Conservation (phyloP, 345 rosid species). For the Hibiscus mutabilis region DNA sequence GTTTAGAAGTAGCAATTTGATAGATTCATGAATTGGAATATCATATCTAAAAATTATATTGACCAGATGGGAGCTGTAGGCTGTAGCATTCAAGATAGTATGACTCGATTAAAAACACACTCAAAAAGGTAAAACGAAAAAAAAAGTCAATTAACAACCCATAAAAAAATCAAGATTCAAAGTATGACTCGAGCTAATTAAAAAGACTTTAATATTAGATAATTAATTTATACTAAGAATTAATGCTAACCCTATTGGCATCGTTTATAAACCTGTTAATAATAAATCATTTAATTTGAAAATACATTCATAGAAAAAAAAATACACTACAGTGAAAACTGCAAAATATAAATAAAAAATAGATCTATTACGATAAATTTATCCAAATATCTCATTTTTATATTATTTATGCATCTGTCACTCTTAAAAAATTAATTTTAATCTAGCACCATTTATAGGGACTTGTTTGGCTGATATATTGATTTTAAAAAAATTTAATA, state of each 20-base stretch:
- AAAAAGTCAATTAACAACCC: neutral
- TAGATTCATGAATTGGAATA: neutral
- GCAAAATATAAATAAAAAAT: neutral
- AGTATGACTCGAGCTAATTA: neutral
- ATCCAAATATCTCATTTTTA: too few species aligned
- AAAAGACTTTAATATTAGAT: slow-evolving; percentile 3
- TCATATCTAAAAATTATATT: neutral
- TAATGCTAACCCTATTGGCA: neutral
- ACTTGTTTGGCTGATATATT: too few species aligned
- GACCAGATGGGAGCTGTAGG: slow-evolving; percentile 11
- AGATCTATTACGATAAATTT: neutral
- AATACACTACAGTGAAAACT: neutral
- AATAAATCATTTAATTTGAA: neutral
- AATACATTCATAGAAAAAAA: neutral
- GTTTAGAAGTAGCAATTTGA: neutral
- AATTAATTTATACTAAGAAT: neutral
- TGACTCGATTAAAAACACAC: neutral
- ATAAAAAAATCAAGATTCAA: neutral
- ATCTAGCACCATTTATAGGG: too few species aligned
- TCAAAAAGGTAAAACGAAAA: neutral
- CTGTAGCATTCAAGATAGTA: slow-evolving; percentile 7
- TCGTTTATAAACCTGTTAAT: neutral
- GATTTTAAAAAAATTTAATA: too few species aligned
- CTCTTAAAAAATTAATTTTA: too few species aligned
- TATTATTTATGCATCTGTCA: too few species aligned